Conservation (phyloP, 1,284 basidiomycete genomes). For the Cryptococcus deneoformans region DNA sequence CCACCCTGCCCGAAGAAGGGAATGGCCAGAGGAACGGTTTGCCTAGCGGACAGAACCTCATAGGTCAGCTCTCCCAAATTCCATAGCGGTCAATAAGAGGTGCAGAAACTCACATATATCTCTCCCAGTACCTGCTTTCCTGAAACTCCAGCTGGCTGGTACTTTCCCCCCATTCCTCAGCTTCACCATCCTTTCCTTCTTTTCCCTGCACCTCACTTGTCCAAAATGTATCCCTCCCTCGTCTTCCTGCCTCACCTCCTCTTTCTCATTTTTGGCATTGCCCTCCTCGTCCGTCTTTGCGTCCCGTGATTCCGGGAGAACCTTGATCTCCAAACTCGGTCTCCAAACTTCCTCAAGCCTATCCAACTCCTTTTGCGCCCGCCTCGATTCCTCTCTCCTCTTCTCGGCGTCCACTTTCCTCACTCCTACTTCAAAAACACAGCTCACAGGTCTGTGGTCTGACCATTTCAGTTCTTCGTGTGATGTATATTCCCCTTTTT, state of each 20-base stretch:
- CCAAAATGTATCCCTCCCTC: conserved; percentile 49
- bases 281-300: no score
- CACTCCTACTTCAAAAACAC: conserved; percentile 2
- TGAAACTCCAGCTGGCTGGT: conserved; percentile 34
- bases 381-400: conserved; percentile 41
- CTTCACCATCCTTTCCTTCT: conserved; percentile 16
- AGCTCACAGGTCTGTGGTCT: conserved; percentile 42
- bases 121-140: conserved; percentile 28
- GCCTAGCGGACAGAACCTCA: conserved; percentile 18
- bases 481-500: no score
- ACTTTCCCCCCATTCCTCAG: conserved; percentile 36
- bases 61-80: no score
- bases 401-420: no score
- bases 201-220: conserved; percentile 19
- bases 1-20: conserved; percentile 27
- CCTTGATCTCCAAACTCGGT: conserved; percentile 52
- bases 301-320: neutral
- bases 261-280: conserved; percentile 1
- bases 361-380: conserved; percentile 45
- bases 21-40: conserved; percentile 38
- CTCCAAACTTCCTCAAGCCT: conserved; percentile 51
- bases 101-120: conserved; percentile 24
- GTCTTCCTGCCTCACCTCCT: neutral
- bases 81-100: no score
- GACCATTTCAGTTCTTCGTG: conserved; percentile 21